A percentile compares a stretch with the other conserved stretches of the same genome.
Evolutionary conservation across 1,284 basidiomycete genomes (phyloP).

Genomic region (Puccinia coronata): DNA sequence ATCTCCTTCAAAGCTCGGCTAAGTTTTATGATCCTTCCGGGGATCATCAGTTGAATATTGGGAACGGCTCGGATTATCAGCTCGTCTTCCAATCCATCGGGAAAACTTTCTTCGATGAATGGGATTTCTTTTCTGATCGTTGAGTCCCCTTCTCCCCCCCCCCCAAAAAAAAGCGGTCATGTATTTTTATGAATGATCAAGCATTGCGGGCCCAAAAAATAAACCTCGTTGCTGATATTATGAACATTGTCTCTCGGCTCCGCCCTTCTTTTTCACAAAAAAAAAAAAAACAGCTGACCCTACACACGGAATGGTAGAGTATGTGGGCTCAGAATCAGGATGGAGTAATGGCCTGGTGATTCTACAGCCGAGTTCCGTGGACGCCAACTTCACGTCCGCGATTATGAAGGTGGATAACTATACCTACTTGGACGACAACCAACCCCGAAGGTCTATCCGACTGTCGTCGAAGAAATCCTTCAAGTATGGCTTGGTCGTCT

Average conservation of each 20-base stretch:
- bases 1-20: constrained; percentile 11
- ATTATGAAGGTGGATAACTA: constrained; percentile 83
- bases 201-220: too few relatives aligned
- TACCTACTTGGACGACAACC: constrained; percentile 66
- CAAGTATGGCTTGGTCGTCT: constrained; percentile 71
- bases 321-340: constrained; percentile 63
- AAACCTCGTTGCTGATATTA: neutral
- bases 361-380: constrained; percentile 64
- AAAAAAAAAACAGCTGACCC: constrained; percentile 65
- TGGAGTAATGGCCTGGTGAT: constrained; percentile 65
- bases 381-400: constrained; percentile 59
- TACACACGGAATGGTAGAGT: constrained; percentile 73
- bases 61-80: neutral
- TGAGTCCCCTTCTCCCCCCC: neutral
- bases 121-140: constrained; percentile 44
- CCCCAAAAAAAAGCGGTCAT: too few relatives aligned
- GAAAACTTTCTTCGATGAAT: constrained; percentile 39
- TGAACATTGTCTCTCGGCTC: neutral
- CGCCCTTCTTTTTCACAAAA: neutral
- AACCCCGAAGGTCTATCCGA: constrained; percentile 69
- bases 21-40: constrained; percentile 8
- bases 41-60: neutral
- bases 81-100: constrained; percentile 26
- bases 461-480: constrained; percentile 70
- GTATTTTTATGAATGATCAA: neutral